phyloP scores from a whole-genome alignment of 345 rosid genomes.

The Gynandropsis gynandra region DNA sequence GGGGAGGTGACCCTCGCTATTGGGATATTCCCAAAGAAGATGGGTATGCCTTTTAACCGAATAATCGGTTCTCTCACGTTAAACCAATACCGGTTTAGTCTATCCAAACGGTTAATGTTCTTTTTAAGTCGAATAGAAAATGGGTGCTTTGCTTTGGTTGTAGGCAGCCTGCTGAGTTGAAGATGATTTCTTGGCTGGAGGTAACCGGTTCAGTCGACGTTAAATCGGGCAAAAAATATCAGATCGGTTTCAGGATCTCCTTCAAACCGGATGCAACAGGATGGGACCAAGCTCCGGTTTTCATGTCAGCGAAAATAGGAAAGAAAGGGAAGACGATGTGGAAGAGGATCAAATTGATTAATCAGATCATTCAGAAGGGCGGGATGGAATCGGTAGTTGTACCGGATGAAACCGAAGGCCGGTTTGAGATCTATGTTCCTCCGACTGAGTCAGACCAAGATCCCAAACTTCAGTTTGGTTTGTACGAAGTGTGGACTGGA shows the following conservation, averaged over 20 bases:
- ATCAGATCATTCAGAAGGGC: constrained; percentile 20
- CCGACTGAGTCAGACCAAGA: not conserved
- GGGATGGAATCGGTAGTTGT: not conserved
- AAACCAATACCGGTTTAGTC: not conserved
- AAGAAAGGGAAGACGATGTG: constrained; percentile 33
- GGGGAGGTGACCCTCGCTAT: constrained; percentile 18
- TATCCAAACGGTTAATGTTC: not conserved
- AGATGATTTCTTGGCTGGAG: constrained; percentile 54
- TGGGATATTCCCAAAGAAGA: constrained; percentile 8
- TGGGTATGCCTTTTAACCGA: constrained; percentile 1
- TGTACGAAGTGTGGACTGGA: constrained; percentile 68
- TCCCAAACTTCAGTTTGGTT: constrained; percentile 40
- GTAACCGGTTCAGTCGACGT: constrained; percentile 29
- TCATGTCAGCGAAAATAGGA: constrained; percentile 51
- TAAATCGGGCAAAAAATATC: constrained; percentile 12
- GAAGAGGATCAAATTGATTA: constrained; percentile 23
- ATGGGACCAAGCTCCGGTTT: constrained; percentile 41
- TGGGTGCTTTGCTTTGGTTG: not conserved
- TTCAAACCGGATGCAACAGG: constrained; percentile 40
- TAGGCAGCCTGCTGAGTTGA: constrained; percentile 34
- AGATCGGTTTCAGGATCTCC: constrained; percentile 32
- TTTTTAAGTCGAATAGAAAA: not conserved
- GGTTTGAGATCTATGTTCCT: constrained; percentile 13
- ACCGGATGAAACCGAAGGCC: constrained; percentile 6
- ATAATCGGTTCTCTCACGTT: not conserved